Conservation (phyloP, 805 yeast species). For the Sugiyamaella valdiviana region DNA sequence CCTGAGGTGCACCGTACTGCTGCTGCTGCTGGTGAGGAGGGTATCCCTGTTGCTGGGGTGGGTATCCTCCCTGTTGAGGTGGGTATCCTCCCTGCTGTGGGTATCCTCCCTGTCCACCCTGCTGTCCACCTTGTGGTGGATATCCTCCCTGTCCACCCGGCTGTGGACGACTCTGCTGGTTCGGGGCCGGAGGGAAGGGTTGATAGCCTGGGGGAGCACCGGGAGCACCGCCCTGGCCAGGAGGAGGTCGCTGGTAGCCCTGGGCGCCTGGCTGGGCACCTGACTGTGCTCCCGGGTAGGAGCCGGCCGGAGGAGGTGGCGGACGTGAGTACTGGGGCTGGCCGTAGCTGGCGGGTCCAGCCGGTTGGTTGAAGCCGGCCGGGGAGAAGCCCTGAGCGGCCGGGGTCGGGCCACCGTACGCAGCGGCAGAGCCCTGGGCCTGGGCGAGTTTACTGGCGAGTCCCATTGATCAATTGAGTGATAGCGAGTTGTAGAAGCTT, state of each 20-base stretch:
- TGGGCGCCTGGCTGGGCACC: neutral
- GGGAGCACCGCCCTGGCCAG: slow-evolving; percentile 9
- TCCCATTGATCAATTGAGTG: slow-evolving; percentile 19
- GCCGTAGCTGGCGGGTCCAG: neutral
- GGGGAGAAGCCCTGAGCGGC: neutral
- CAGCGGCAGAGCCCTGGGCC: slow-evolving; percentile 11
- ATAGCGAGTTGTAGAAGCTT: neutral
- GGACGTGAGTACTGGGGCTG: neutral
- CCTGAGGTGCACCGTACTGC: slow-evolving; percentile 3
- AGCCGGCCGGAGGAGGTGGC: slow-evolving; percentile 2
- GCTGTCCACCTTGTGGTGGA: slow-evolving; percentile 13
- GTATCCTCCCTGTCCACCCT: slow-evolving; percentile 6
- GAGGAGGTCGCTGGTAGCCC: neutral
- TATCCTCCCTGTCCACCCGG: slow-evolving; percentile 3
- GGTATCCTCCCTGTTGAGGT: slow-evolving; percentile 6
- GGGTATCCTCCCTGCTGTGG: slow-evolving; percentile 7
- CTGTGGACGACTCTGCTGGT: slow-evolving; percentile 9
- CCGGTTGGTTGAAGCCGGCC: neutral
- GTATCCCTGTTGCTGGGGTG: slow-evolving; percentile 5
- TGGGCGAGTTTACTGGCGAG: slow-evolving; percentile 27
- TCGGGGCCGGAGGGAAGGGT: slow-evolving; percentile 11
- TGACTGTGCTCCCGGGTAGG: neutral
- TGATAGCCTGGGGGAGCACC: slow-evolving; percentile 9
- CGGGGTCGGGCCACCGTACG: neutral
- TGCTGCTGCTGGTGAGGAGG: slow-evolving; percentile 2